Conservation (phyloP, 1,139 yeast species). For the Geotrichum siamense region DNA sequence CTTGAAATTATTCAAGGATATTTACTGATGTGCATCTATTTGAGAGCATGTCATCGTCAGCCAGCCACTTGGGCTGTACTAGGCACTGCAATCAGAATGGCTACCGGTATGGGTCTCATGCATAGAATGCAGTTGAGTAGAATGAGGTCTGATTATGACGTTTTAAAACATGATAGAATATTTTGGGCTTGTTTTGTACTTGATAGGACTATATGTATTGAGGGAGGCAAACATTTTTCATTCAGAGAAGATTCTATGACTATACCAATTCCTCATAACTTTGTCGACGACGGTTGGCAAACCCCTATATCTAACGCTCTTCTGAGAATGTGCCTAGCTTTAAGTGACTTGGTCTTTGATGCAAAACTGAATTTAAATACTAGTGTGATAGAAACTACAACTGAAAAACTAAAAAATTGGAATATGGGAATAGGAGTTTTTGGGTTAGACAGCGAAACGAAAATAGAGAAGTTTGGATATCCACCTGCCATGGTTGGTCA, state of each 20-base stretch:
- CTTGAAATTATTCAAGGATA: conserved; percentile 59
- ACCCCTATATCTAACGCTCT: conserved; percentile 42
- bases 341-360: conserved; percentile 22
- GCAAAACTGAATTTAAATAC: conserved; percentile 22
- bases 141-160: conserved; percentile 39
- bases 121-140: conserved; percentile 19
- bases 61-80: conserved; percentile 48
- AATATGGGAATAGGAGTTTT: conserved; percentile 20
- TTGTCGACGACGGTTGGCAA: conserved; percentile 48
- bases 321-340: conserved; percentile 23
- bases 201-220: conserved; percentile 51
- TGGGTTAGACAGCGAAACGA: conserved; percentile 17
- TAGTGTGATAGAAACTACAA: conserved; percentile 14
- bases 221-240: conserved; percentile 46
- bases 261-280: conserved; percentile 36
- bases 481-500: conserved; percentile 20
- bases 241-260: conserved; percentile 39
- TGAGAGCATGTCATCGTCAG: conserved; percentile 53
- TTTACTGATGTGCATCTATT: conserved; percentile 48
- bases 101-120: conserved; percentile 51
- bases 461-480: conserved; percentile 19
- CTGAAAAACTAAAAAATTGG: conserved; percentile 20
- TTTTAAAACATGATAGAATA: conserved; percentile 45
- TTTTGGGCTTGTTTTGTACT: conserved; percentile 53
- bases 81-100: conserved; percentile 49